Evolutionary conservation across 768 basidiomycete species (phyloP).

Genomic region (Cubamyces lactineus): DNA sequence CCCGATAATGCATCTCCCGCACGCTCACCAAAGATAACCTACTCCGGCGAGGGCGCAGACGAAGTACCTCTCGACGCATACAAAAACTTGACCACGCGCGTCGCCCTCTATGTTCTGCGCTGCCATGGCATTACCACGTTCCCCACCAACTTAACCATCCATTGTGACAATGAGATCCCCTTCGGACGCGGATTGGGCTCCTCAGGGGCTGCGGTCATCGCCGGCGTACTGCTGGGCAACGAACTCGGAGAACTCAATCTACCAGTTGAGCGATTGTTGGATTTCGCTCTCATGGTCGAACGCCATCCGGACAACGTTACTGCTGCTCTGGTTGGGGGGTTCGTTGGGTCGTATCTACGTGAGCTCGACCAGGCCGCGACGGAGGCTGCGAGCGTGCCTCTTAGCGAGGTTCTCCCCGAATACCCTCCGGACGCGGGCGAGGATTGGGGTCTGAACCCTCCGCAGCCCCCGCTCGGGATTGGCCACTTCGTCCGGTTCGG

Average conservation of each 20-base stretch:
- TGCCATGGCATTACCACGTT: constrained; percentile 78
- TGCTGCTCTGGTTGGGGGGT: constrained; percentile 94
- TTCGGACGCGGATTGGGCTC: constrained; percentile 98
- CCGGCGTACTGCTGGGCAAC: constrained; percentile 89
- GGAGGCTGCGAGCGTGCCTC: constrained; percentile 85
- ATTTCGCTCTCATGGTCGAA: constrained; percentile 99
- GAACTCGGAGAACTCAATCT: constrained; percentile 78
- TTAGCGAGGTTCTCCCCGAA: constrained; percentile 95
- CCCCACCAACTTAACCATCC: constrained; percentile 75
- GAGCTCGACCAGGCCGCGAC: constrained; percentile 84
- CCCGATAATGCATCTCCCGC: constrained; percentile 40
- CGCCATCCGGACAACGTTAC: constrained; percentile 99
- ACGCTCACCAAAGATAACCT: constrained; percentile 64
- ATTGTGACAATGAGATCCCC: constrained; percentile 90
- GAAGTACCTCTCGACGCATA: constrained; percentile 94
- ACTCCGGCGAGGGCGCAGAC: constrained; percentile 85
- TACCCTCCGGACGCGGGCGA: constrained; percentile 92
- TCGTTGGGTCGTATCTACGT: constrained; percentile 93
- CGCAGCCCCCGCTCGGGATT: constrained; percentile 85
- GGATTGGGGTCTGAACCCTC: constrained; percentile 89
- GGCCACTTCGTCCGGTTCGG: constrained; percentile 92
- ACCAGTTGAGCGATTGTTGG: constrained; percentile 73
- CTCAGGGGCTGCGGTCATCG: constrained; percentile 98
- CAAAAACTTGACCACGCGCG: constrained; percentile 96
- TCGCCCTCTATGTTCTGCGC: constrained; percentile 96